Evolutionary conservation across 768 basidiomycete species (phyloP), one percentile per base, ranked within the genome.

Genomic region (Boletus patriciae): DNA sequence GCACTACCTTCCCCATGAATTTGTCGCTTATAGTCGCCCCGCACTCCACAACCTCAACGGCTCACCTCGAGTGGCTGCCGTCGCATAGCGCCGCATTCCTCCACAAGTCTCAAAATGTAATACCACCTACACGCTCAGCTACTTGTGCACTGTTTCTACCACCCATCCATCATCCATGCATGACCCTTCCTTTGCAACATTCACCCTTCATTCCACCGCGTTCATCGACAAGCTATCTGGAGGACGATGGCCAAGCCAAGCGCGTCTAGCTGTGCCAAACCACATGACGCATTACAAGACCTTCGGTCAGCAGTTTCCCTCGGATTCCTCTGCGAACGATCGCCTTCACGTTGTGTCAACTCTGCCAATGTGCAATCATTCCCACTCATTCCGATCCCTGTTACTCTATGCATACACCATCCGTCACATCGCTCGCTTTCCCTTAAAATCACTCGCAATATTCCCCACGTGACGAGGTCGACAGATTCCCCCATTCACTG

Each of bases 1-100:
- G 59, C 88, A 90, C 68, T 88, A 78, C 70, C 82, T 90, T 55
- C 89, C 90, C 4, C 87, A 90, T 70, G 89, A 90, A 74, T 91
- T 87, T 70, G 86, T 92, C 62, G 73, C 83, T 36, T 89, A 90
- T 70, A 85, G 89, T 69, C 86, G 90, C 47, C 83, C 85, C 51
- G 88, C 85, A 62, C 83, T 92, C 47, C 88, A 90, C 72, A 88
- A 80, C 69, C 79, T 90, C 73, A 92, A 90, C 70, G 79, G 85
- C 65, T 78, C 82, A 41, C 86, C 88, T 21, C 68, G 70, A 54
- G 66, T 72, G 44, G 47, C 81, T 62, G 76, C 85, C 71, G 82
- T 83, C 64, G 80, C 85, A 78, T 89, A 86, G 74, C 57, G 55
- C 62, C 60, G 64, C 72, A 74, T 70, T 73, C 73, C 73, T 66